Evolutionary conservation across 345 rosid genomes (phyloP).

Genomic region (thale cress (Arabidopsis thaliana)): TAIR10.1 NC_003070.9:12237501-12238000

Average conservation of each 20-base stretch:
- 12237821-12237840: slow-evolving; percentile 7
- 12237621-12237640: slow-evolving; percentile 23
- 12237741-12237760: slow-evolving; percentile 41
- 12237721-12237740: slow-evolving; percentile 43
- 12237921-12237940: background rate
- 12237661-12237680: background rate
- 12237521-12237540: no score
- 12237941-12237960: slow-evolving; percentile 39
- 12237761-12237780: slow-evolving; percentile 25
- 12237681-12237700: slow-evolving; percentile 36
- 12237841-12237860: slow-evolving; percentile 19
- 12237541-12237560: background rate
- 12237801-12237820: slow-evolving; percentile 38
- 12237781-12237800: slow-evolving; percentile 4
- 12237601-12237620: background rate
- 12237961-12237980: slow-evolving; percentile 34
- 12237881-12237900: slow-evolving; percentile 9
- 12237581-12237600: background rate
- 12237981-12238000: slow-evolving; percentile 33
- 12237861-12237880: background rate
- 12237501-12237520: background rate
- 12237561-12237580: background rate
- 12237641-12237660: slow-evolving; percentile 22
- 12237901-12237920: background rate
- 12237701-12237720: slow-evolving; percentile 40